These are phyloP conservation scores for Albizia julibrissin DNA, from an alignment of 306 rosid genomes.

Conservation along the genomic window DNA sequence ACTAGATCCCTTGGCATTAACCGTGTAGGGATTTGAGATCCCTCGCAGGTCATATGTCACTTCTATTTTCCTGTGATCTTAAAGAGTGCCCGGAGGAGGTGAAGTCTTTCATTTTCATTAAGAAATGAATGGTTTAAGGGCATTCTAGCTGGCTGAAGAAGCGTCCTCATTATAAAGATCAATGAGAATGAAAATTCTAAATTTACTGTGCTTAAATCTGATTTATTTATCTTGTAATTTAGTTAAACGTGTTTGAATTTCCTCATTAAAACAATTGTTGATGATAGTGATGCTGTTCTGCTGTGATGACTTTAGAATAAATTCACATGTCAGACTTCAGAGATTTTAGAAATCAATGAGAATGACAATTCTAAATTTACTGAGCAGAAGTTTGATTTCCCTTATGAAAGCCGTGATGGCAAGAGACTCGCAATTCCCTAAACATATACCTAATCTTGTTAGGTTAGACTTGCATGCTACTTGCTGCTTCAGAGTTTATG, in stretches of 20 bases:
- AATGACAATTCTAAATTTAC: slow-evolving; percentile 48
- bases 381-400: slow-evolving; percentile 44
- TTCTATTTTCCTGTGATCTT: too few relatives aligned
- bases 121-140: too few relatives aligned
- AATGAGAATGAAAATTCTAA: too few relatives aligned
- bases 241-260: slow-evolving; percentile 22
- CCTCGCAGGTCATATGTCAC: too few relatives aligned
- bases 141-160: too few relatives aligned
- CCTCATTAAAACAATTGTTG: too few relatives aligned
- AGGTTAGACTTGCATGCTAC: not conserved
- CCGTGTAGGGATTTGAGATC: too few relatives aligned
- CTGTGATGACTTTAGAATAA: slow-evolving; percentile 66
- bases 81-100: too few relatives aligned
- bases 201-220: not conserved
- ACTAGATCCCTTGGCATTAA: too few relatives aligned
- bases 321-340: slow-evolving; percentile 96
- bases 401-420: slow-evolving; percentile 22
- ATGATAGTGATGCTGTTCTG: not conserved
- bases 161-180: too few relatives aligned
- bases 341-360: slow-evolving; percentile 69
- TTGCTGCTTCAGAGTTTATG: not conserved
- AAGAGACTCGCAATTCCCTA: slow-evolving; percentile 38
- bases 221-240: not conserved
- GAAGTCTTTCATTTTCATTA: too few relatives aligned
- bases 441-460: not conserved